Evolutionary conservation across 73 alveolate species (phyloP), one percentile per base, ranked within the genome.

Genomic region (Symbiodinium natans): DNA sequence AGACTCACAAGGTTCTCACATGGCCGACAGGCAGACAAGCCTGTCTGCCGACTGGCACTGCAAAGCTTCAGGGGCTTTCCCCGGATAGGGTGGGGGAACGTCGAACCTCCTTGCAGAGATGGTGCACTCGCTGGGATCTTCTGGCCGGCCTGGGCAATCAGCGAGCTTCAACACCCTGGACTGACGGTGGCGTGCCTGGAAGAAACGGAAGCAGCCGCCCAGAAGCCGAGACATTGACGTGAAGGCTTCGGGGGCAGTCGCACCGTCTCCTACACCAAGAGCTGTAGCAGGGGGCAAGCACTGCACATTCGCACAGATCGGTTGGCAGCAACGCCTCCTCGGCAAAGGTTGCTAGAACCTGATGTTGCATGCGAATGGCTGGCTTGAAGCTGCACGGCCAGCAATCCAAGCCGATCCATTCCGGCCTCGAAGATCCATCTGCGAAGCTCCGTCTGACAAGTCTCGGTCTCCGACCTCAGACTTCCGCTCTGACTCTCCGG

Each of bases 381-480:
- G 10, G 13, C 10, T 27, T 56, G 31, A 10, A 56, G 33, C 1
- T 56, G 75, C 10, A 9, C 75, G 34, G 9, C 13, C 36, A 9
- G 36, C 80, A 19, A 25, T n/a, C 38, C 27, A 29, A 10, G 84
- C 15, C 13, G 43, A 31, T n/a, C 41, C 84, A n/a, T 13, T n/a
- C 82, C 11, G 84, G 84, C 84, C 43, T 90, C 89, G 97, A 90
- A 90, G 77, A 90, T 68, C 89, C 87, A 90, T 13, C 54, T n/a
- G 31, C 97, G 97, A 39, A 90, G 36, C 56, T 90, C 97, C 17
- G 97, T 40, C 39, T 42, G 97, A 31, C 97, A 90, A 42, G 75
- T 85, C 6, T 43, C 97, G 17, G 97, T 88, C 97, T 89, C 71
- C 25, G 41, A 27, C 9, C 36, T 48, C 25, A 9, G 21, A 52